Percentiles rank a stretch among this genome's conserved stretches.
phyloP scores from a whole-genome alignment of 2,329 filamentous ascomycete genomes.

The Fusarium longipes region DNA sequence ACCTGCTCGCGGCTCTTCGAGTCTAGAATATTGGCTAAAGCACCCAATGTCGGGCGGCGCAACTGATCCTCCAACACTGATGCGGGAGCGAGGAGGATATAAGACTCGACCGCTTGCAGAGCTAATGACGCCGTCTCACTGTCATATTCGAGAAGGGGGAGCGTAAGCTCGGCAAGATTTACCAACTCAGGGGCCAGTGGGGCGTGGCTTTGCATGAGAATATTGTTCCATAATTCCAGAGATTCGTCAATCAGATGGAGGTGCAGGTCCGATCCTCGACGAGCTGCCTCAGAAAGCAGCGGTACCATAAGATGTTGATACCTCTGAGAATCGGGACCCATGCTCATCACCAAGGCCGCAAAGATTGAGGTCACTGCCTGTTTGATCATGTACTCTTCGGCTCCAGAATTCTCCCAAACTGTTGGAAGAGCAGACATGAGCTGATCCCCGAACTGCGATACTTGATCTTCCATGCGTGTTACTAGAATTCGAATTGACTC shows the following conservation, averaged over 20 bases:
- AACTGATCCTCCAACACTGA: slow-evolving; percentile 69
- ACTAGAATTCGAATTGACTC: slow-evolving; percentile 87
- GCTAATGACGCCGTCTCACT: slow-evolving; percentile 71
- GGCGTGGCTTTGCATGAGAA: slow-evolving; percentile 73
- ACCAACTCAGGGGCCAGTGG: slow-evolving; percentile 72
- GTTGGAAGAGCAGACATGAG: slow-evolving; percentile 83
- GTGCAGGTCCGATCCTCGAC: slow-evolving; percentile 78
- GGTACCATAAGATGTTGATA: slow-evolving; percentile 87
- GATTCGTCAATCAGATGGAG: slow-evolving; percentile 92
- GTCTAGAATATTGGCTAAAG: slow-evolving; percentile 62
- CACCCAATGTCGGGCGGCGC: slow-evolving; percentile 62
- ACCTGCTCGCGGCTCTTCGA: slow-evolving; percentile 68
- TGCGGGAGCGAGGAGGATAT: slow-evolving; percentile 76
- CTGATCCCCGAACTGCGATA: slow-evolving; percentile 76
- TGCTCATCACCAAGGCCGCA: slow-evolving; percentile 83
- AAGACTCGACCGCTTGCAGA: slow-evolving; percentile 74
- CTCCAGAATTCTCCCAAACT: slow-evolving; percentile 84
- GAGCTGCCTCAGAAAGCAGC: slow-evolving; percentile 81
- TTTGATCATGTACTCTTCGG: slow-evolving; percentile 90
- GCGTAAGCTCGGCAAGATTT: slow-evolving; percentile 69
- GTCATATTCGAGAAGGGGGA: slow-evolving; percentile 75
- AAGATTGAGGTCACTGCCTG: slow-evolving; percentile 91
- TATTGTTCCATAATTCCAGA: slow-evolving; percentile 85
- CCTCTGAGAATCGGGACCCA: slow-evolving; percentile 79
- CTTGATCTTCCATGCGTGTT: slow-evolving; percentile 80